Conservation (phyloP, 2,329 filamentous ascomycete species). For the Aschersonia sp. region DNA sequence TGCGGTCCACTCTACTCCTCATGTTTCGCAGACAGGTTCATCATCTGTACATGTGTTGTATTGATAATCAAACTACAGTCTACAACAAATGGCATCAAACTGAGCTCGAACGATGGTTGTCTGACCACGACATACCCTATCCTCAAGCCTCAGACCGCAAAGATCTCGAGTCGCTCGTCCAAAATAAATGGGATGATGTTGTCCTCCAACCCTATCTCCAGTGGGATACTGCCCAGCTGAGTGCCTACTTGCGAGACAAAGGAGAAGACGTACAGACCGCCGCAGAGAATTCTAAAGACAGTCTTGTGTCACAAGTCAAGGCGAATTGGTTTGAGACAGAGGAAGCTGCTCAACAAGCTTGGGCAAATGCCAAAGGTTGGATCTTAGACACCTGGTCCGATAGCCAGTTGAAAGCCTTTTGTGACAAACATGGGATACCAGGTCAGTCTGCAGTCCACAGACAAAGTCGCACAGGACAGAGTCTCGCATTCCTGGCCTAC, state of each 20-base stretch:
- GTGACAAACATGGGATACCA: conserved; percentile 75
- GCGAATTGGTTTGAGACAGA: conserved; percentile 64
- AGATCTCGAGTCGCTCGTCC: conserved; percentile 82
- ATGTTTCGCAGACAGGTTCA: no score
- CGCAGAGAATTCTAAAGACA: conserved; percentile 53
- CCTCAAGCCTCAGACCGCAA: conserved; percentile 84
- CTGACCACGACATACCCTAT: conserved; percentile 81
- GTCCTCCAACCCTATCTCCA: conserved; percentile 60
- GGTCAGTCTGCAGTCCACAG: conserved; percentile 19
- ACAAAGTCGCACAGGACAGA: neutral
- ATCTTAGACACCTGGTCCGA: conserved; percentile 92
- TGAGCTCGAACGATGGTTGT: conserved; percentile 92
- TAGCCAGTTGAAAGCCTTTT: conserved; percentile 84
- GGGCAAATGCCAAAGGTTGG: conserved; percentile 68
- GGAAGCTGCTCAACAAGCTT: conserved; percentile 59
- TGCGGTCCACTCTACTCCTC: no score
- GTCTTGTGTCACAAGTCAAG: conserved; percentile 55
- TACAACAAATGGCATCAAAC: conserved; percentile 99
- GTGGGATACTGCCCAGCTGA: conserved; percentile 60
- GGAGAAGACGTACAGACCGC: conserved; percentile 54
- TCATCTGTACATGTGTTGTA: no score
- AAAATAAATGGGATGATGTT: conserved; percentile 74
- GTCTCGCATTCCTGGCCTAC: no score
- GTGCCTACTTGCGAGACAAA: conserved; percentile 52
- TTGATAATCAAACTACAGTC: conserved; percentile 31